Conservation (phyloP, 2,329 filamentous ascomycete genomes). For the Trichothecium roseum region DNA sequence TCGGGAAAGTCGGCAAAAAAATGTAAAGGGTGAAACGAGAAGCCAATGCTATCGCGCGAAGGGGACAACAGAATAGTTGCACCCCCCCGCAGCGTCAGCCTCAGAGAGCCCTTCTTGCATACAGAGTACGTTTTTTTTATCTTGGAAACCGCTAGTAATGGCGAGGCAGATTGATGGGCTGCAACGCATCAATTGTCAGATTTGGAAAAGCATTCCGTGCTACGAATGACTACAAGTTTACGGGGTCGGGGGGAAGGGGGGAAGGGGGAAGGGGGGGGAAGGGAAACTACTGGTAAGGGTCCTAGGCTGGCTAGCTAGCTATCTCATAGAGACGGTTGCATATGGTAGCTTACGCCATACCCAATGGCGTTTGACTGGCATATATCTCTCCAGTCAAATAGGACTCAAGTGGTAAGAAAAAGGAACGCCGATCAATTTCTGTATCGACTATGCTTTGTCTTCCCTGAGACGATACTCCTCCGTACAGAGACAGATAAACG, state of each 20-base stretch:
- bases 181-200: slow-evolving; percentile 45
- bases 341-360: too few species aligned
- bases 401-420: neutral
- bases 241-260: too few species aligned
- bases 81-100: slow-evolving; percentile 16
- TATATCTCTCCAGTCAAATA: too few species aligned
- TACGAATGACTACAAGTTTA: too few species aligned
- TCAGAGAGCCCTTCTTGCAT: slow-evolving; percentile 48
- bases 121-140: slow-evolving; percentile 31
- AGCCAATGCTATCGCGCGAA: slow-evolving; percentile 36
- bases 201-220: slow-evolving; percentile 19
- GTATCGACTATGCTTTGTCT: neutral
- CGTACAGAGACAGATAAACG: too few species aligned
- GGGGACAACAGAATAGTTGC: slow-evolving; percentile 18
- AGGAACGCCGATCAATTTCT: slow-evolving; percentile 1
- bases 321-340: too few species aligned
- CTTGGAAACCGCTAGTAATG: slow-evolving; percentile 47
- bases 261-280: too few species aligned
- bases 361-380: too few species aligned
- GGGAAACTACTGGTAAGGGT: too few species aligned
- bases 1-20: neutral
- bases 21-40: slow-evolving; percentile 58
- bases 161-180: slow-evolving; percentile 40
- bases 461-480: too few species aligned
- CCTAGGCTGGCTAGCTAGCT: too few species aligned